Percentiles rank a stretch among this genome's conserved stretches.
Conservation (phyloP, 345 rosid genomes). For the Linum trigynum region DNA sequence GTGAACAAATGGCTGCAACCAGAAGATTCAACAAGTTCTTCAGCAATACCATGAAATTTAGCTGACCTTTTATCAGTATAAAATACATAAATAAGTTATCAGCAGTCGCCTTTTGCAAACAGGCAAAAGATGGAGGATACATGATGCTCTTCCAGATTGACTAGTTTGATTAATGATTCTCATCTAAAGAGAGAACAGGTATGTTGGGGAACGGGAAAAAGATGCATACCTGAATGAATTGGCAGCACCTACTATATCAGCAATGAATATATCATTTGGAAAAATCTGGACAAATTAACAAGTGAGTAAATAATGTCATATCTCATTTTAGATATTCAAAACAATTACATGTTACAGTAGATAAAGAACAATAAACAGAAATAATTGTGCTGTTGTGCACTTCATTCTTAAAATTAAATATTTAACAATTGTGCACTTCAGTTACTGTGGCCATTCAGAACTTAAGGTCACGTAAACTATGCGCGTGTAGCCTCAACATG, state of each 20-base stretch:
- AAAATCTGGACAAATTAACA: slow-evolving; percentile 44
- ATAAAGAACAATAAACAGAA: too few relatives aligned
- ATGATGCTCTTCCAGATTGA: neutral
- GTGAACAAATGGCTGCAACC: slow-evolving; percentile 44
- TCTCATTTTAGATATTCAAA: neutral
- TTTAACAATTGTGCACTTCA: neutral
- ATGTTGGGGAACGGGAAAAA: neutral
- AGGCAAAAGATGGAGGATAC: neutral
- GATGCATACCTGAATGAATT: slow-evolving; percentile 61
- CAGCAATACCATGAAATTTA: neutral
- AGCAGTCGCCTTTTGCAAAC: neutral
- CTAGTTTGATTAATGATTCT: neutral
- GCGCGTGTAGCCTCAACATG: too few relatives aligned
- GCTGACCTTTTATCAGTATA: neutral
- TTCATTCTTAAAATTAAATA: too few relatives aligned
- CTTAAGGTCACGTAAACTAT: neutral
- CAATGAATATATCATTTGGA: slow-evolving; percentile 65
- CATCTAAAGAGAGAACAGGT: slow-evolving; percentile 6
- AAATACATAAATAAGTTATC: neutral
- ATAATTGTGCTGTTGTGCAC: too few relatives aligned
- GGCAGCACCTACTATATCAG: slow-evolving; percentile 58
- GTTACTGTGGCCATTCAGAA: neutral
- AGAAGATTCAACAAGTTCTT: slow-evolving; percentile 1
- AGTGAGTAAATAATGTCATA: neutral
- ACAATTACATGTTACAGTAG: neutral